Conservation (phyloP, 2,329 filamentous ascomycete species). For the Clarireedia homoeocarpa region DNA sequence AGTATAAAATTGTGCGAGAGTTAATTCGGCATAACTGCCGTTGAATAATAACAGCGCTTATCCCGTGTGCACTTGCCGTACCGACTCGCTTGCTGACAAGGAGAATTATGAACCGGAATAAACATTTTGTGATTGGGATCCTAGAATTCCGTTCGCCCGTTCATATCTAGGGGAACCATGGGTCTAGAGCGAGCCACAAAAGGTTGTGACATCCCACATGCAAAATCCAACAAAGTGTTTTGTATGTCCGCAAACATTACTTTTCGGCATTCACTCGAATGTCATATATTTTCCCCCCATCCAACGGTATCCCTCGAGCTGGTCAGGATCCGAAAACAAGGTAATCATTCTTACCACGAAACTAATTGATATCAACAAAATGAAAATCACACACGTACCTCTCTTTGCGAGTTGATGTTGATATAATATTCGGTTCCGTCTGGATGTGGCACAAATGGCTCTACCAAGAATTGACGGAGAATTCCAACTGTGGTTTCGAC, state of each 20-base stretch:
- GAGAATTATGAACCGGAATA: constrained; percentile 8
- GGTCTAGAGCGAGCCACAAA: constrained; percentile 15
- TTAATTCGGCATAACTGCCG: neutral
- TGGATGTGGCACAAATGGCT: constrained; percentile 96
- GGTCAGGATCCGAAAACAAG: neutral
- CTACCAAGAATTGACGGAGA: constrained; percentile 91
- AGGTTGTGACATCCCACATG: constrained; percentile 19
- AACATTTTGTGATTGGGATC: constrained; percentile 19
- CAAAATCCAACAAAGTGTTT: constrained; percentile 1
- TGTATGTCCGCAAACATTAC: constrained; percentile 2
- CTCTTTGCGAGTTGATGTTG: constrained; percentile 99
- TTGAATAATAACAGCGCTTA: neutral
- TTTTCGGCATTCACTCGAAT: constrained; percentile 32
- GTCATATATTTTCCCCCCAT: neutral
- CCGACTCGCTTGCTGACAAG: constrained; percentile 14
- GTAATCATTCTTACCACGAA: neutral
- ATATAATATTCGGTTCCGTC: constrained; percentile 98
- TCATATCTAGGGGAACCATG: constrained; percentile 9
- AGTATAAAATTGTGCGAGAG: constrained; percentile 11
- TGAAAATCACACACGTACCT: constrained; percentile 60
- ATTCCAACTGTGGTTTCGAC: constrained; percentile 88
- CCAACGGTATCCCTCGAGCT: neutral
- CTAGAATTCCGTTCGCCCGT: constrained; percentile 28
- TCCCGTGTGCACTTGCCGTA: constrained; percentile 17
- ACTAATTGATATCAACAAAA: neutral